These are phyloP conservation scores for Leptographium procerum DNA, from an alignment of 2,329 filamentous ascomycete species.

Conservation along the genomic window DNA sequence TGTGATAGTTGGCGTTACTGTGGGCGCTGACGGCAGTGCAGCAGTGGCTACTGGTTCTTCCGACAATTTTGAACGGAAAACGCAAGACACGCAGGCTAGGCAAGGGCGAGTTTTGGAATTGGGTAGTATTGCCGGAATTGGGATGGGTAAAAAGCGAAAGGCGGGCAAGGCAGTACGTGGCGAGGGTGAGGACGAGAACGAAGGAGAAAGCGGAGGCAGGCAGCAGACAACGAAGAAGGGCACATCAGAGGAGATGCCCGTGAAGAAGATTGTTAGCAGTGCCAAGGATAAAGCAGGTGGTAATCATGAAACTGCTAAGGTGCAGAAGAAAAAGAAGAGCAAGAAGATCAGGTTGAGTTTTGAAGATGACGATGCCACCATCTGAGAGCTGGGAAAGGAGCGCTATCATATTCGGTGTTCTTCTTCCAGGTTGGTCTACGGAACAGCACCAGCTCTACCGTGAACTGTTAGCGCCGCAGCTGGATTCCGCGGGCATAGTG, in stretches of 20 bases:
- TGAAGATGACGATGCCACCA: conserved; percentile 42
- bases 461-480: too few relatives aligned
- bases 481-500: too few relatives aligned
- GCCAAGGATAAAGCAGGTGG: conserved; percentile 16
- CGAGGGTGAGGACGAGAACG: conserved; percentile 19
- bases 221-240: conserved; percentile 18
- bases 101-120: conserved; percentile 9
- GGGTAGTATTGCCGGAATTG: conserved; percentile 25
- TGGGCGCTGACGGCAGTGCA: conserved; percentile 34
- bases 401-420: too few relatives aligned
- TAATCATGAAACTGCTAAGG: conserved; percentile 6
- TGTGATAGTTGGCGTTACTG: conserved; percentile 30
- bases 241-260: not conserved
- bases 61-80: not conserved
- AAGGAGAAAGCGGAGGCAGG: conserved; percentile 15
- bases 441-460: too few relatives aligned
- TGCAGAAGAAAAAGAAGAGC: conserved; percentile 46
- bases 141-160: conserved; percentile 42
- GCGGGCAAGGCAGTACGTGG: conserved; percentile 37
- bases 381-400: not conserved
- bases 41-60: conserved; percentile 8
- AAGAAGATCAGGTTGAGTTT: conserved; percentile 61
- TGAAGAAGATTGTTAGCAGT: not conserved
- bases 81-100: conserved; percentile 4
- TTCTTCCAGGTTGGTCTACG: too few relatives aligned